Evolutionary conservation across 2,329 filamentous ascomycete species (phyloP), one percentile per base, ranked within the genome.

Genomic region (Neoascochyta sp.): DNA sequence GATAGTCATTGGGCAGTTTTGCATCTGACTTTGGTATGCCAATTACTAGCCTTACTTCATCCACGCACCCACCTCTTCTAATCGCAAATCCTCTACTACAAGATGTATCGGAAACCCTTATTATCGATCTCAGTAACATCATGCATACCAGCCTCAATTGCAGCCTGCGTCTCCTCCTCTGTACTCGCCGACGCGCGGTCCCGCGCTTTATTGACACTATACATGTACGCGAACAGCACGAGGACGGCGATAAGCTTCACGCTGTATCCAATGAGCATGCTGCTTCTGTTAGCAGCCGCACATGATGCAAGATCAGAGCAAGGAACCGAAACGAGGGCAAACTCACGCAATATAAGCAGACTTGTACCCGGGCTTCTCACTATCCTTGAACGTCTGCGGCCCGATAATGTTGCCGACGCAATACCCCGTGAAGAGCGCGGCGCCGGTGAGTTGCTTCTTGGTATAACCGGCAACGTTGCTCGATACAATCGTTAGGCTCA

Each of bases 381-480:
- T 41, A 0, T 52, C 26, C 32, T 57, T 59, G 47, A 69, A 69
- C 14, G 67, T 66, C 32, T 64, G 59, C 0, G 67, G 66, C 0
- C 54, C 64, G 7, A 67, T 57, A 30, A 69, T 65, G 32, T 68
- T 69, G 1, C 58, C 58, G 0, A 57, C 35, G 29, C 56, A 64
- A 24, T 62, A 75, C 0, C 68, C 69, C 13, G 62, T 54, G 34
- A 62, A 65, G 4, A 64, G 41, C 3, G 52, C 52, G 2, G 47
- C 55, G 11, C 76, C 78, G 4, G 76, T 77, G 19, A 80, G 70
- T 32, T 80, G 76, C 47, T 81, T 54, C 43, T 61, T 59, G 5
- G 57, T 61, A 15, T 59, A 53, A 4, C 56, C 57, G 11, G 54
- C 54, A 3, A 54, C 42, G 43, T 75, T 75, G 24, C 67, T 67